Evolutionary conservation across 2,329 filamentous ascomycete genomes (phyloP), one percentile per base, ranked within the genome.

Genomic region (Parafenestella ontariensis): DNA sequence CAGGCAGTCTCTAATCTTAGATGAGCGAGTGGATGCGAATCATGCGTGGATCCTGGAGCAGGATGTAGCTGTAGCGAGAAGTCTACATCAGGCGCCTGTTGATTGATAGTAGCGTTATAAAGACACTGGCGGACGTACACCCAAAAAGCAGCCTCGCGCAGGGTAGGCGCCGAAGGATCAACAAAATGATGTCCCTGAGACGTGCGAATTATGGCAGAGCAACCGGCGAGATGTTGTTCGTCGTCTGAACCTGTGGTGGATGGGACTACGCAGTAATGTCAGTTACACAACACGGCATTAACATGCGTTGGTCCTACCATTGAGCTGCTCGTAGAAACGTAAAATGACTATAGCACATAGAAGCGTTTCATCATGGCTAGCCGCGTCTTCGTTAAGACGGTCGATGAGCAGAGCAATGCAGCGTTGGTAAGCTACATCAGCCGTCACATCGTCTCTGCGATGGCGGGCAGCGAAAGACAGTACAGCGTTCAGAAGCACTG

Each of bases 81-180:
- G 41, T 72, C 69, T 26, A 73, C 53, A 21, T 72, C 64, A 3
- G 61, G 70, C 4, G 68, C 60, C 37, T 69, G 66, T 50, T 73
- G 69, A 29, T 72, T 69, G 26, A 72, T 67, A 6, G 68, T 71
- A 10, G 69, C 65, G 28, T 62, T 73, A 44, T 72, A 72, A 7
- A 73, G 61, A 41, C 68, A 72, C 46, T 73, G 70, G 11, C 69
- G 65, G 21, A 73, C 69, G 40, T 72, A 71, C 8, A 73, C 65
- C 69, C 68, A 72, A 39, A 72, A 73, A 7, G 69, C 66, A 41
- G 70, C 69, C 34, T 73, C 67, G 26, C 69, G 69, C 11, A 72
- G 52, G 2, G 70, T 70, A 5, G 69, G 68, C n/a, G 68, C 66
- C 5, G 70, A 70, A 8, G 69, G 70, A 49, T 73, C 69, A 11